Conservation (phyloP, 495 filamentous ascomycete genomes). For the Entonaema liquescens region DNA sequence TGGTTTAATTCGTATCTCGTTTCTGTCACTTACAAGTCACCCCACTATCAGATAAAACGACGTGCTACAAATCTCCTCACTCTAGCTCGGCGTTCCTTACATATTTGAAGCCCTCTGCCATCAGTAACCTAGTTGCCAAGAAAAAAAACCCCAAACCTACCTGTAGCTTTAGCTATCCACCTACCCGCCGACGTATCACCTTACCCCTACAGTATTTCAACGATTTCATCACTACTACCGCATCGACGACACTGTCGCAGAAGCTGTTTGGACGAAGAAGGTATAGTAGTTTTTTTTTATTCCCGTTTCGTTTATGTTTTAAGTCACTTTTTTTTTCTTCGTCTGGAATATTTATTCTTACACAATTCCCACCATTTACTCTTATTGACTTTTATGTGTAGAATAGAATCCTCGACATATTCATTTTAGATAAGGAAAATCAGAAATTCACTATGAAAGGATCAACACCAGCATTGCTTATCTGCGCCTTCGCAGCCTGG, state of each 20-base stretch:
- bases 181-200: constrained; percentile 5
- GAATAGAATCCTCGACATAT: neutral
- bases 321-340: neutral
- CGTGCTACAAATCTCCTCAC: constrained; percentile 3
- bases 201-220: constrained; percentile 12
- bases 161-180: constrained; percentile 1
- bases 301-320: constrained; percentile 12
- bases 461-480: constrained; percentile 20
- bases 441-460: constrained; percentile 33
- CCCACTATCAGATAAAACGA: constrained; percentile 20
- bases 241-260: constrained; percentile 4
- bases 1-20: constrained; percentile 4
- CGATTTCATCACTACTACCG: constrained; percentile 24
- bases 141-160: constrained; percentile 18
- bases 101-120: constrained; percentile 12
- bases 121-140: constrained; percentile 24
- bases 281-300: constrained; percentile 21
- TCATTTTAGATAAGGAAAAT: constrained; percentile 5
- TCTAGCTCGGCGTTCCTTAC: constrained; percentile 8
- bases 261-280: constrained; percentile 8
- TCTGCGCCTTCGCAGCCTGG: constrained; percentile 26
- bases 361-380: neutral
- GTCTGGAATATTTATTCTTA: constrained; percentile 11
- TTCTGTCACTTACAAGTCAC: constrained; percentile 11
- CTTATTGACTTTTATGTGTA: neutral